Conservation (phyloP, 2,329 filamentous ascomycete genomes). For the Ophiostoma montium region DNA sequence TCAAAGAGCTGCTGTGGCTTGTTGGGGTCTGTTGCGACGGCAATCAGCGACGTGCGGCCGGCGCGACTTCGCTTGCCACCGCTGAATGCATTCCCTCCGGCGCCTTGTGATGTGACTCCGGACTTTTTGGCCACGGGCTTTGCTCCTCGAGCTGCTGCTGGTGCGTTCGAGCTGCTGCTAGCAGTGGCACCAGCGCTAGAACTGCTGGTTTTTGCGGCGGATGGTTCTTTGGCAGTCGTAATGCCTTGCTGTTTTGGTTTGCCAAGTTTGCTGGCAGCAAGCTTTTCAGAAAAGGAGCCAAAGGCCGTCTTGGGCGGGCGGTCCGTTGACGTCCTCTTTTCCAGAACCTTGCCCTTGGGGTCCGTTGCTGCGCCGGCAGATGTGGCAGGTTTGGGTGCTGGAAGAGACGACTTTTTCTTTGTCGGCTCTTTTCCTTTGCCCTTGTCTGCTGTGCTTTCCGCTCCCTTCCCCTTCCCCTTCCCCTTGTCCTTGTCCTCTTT, state of each 20-base stretch:
- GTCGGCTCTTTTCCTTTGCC: neutral
- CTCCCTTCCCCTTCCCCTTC: too few relatives aligned
- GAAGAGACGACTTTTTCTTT: neutral
- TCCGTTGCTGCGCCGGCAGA: neutral
- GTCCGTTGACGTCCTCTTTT: neutral
- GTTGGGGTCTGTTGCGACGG: constrained; percentile 26
- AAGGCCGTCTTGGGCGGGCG: neutral
- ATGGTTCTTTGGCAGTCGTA: neutral
- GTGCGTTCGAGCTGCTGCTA: neutral
- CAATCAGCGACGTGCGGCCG: constrained; percentile 21
- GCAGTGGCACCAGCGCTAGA: too few relatives aligned
- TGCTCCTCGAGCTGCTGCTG: neutral
- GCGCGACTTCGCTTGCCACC: constrained; percentile 27
- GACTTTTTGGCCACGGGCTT: neutral
- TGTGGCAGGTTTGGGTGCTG: neutral
- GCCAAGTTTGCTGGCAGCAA: too few relatives aligned
- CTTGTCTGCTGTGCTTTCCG: too few relatives aligned
- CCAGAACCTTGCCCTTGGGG: neutral
- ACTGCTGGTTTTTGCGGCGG: neutral
- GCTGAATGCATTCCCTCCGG: constrained; percentile 30
- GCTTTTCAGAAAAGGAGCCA: too few relatives aligned
- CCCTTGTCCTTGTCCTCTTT: neutral
- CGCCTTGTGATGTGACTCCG: constrained; percentile 11
- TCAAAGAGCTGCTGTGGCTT: constrained; percentile 28
- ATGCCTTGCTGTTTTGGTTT: neutral